Percentiles rank a stretch among this genome's conserved stretches.
phyloP scores from a whole-genome alignment of 169 alveolate species.

The Amoebophrya sp. region DNA sequence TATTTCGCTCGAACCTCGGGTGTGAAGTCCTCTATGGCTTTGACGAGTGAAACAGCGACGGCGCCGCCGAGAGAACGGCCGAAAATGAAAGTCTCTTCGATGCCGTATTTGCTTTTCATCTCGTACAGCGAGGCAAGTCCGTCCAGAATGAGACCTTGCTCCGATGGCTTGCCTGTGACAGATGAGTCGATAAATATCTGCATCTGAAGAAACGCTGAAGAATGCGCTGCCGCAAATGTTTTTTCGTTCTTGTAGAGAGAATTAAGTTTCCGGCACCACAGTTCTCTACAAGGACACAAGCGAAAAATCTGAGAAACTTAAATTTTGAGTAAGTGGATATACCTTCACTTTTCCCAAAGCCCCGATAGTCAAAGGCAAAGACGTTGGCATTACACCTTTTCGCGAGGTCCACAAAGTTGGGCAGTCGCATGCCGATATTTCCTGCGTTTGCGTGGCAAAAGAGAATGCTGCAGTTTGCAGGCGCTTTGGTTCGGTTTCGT shows the following conservation, averaged over 20 bases:
- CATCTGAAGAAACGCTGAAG: neutral
- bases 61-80: neutral
- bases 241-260: neutral
- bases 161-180: neutral
- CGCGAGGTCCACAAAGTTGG: neutral
- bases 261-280: too few species aligned
- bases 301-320: too few species aligned
- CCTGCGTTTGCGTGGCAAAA: slow-evolving; percentile 21
- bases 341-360: slow-evolving; percentile 4
- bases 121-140: neutral
- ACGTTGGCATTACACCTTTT: neutral
- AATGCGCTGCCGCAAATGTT: too few species aligned
- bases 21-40: neutral
- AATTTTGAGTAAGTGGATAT: neutral
- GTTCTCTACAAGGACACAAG: too few species aligned
- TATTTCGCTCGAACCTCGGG: neutral
- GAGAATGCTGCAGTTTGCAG: too few species aligned
- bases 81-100: neutral
- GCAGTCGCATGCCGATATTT: neutral
- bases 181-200: neutral
- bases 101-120: neutral
- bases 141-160: neutral
- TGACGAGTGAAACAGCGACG: neutral
- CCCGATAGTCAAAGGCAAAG: neutral
- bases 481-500: too few species aligned